phyloP scores from a whole-genome alignment of 768 basidiomycete species.

The Vararia minispora region DNA sequence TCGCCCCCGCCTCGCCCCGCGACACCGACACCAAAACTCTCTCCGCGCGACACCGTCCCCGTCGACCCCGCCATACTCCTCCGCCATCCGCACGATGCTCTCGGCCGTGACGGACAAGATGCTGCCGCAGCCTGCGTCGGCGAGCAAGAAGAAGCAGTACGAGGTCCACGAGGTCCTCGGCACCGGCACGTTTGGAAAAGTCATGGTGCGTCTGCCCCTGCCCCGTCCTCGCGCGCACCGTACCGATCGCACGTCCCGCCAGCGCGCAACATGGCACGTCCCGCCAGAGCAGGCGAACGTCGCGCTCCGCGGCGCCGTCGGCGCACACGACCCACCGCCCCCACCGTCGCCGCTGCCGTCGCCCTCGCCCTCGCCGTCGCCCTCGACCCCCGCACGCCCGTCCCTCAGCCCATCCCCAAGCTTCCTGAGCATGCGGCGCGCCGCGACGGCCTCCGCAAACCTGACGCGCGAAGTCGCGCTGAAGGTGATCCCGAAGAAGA shows the following conservation, averaged over 20 bases:
- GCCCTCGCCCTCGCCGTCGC: conserved; percentile 2
- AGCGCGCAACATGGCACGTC: conserved; percentile 74
- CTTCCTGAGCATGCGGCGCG: conserved; percentile 16
- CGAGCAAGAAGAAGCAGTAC: conserved; percentile 76
- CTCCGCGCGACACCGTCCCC: no score
- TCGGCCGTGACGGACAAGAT: conserved; percentile 38
- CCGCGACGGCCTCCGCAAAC: conserved; percentile 18
- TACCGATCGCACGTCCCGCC: not conserved
- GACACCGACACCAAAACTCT: no score
- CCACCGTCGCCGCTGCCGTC: conserved; percentile 5
- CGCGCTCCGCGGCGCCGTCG: conserved; percentile 48
- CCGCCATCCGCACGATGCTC: no score
- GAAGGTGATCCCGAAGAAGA: conserved; percentile 93
- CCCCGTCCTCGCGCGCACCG: not conserved
- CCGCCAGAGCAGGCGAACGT: conserved; percentile 46
- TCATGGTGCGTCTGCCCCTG: conserved; percentile 44
- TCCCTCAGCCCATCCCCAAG: no score
- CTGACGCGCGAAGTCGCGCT: conserved; percentile 63
- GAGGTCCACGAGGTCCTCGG: conserved; percentile 66
- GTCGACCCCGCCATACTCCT: no score
- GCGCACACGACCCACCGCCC: conserved; percentile 15
- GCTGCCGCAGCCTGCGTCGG: conserved; percentile 77
- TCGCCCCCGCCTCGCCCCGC: no score
- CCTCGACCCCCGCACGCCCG: conserved; percentile 1
- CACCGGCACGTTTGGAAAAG: conserved; percentile 83